Conservation (phyloP, 768 basidiomycete genomes). For the Pulveroboletus sp. region DNA sequence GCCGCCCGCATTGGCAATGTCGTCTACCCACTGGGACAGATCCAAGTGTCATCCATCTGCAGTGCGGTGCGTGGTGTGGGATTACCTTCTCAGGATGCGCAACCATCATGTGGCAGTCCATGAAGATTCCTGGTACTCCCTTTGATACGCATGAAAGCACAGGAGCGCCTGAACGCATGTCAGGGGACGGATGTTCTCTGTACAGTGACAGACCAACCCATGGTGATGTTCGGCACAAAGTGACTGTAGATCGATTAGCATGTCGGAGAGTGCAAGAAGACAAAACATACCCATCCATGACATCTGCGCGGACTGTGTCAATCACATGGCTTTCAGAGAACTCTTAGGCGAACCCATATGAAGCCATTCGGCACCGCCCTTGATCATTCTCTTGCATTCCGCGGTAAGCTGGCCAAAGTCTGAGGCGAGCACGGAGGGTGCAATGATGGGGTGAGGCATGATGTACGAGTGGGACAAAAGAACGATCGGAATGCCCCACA, state of each 20-base stretch:
- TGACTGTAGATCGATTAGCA: constrained; percentile 52
- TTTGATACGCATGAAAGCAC: constrained; percentile 83
- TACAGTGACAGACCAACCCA: constrained; percentile 56
- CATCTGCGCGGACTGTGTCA: constrained; percentile 53
- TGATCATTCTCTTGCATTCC: constrained; percentile 97
- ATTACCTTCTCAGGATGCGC: constrained; percentile 84
- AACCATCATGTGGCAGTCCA: constrained; percentile 99
- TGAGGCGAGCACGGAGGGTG: constrained; percentile 94
- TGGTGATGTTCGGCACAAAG: constrained; percentile 98
- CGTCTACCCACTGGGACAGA: constrained; percentile 81
- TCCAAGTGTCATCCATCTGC: background rate
- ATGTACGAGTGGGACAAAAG: constrained; percentile 5
- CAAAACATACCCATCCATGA: constrained; percentile 87
- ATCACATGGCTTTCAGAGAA: constrained; percentile 9
- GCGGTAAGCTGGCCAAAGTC: constrained; percentile 94
- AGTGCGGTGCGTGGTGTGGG: background rate
- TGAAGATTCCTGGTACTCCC: constrained; percentile 91
- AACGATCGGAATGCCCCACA: constrained; percentile 2
- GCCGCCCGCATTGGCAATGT: constrained; percentile 94
- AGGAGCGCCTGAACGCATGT: constrained; percentile 64
- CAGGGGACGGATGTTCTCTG: constrained; percentile 3
- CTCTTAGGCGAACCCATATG: constrained; percentile 74
- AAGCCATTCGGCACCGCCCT: constrained; percentile 93
- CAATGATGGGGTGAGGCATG: constrained; percentile 91
- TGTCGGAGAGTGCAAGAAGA: background rate